A percentile compares a stretch with the other conserved stretches of the same genome.
These are phyloP conservation scores for Polygonum aviculare DNA, from an alignment of 148 eudicot species.

Conservation along the genomic window DNA sequence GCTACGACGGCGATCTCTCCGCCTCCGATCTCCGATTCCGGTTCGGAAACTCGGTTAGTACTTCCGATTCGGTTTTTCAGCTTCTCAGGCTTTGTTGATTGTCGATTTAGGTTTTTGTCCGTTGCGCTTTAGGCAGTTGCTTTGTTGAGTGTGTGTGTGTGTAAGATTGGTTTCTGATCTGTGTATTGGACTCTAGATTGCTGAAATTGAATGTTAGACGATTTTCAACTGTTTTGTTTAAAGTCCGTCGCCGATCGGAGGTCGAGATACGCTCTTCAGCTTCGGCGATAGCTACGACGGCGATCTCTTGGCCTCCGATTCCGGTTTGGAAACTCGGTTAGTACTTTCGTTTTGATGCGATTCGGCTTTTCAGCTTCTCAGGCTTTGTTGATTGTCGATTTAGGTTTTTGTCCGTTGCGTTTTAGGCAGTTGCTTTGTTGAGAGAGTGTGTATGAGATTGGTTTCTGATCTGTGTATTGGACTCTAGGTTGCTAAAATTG, in stretches of 20 bases:
- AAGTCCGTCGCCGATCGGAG: not conserved
- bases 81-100: not conserved
- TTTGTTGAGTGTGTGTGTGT: not conserved
- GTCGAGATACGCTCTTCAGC: not conserved
- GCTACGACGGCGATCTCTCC: not conserved
- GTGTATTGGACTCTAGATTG: too few relatives aligned
- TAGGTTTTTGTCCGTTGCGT: not conserved
- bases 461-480: too few relatives aligned
- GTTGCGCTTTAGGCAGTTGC: not conserved
- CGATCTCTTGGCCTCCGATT: not conserved
- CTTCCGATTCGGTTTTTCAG: not conserved
- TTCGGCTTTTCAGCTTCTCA: not conserved
- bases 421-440: not conserved
- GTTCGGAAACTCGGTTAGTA: slow-evolving; percentile 9
- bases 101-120: not conserved
- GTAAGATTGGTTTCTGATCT: too few relatives aligned
- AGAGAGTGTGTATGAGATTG: not conserved
- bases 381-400: not conserved
- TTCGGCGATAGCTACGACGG: not conserved
- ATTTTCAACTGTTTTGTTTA: not conserved
- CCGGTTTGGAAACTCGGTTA: slow-evolving; percentile 8
- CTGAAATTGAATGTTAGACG: not conserved
- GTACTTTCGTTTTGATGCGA: not conserved
- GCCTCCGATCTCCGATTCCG: not conserved
- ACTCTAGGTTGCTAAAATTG: not conserved